Evolutionary conservation across 768 basidiomycete genomes (phyloP).

Genomic region (Dioszegia aurantiaca): DNA sequence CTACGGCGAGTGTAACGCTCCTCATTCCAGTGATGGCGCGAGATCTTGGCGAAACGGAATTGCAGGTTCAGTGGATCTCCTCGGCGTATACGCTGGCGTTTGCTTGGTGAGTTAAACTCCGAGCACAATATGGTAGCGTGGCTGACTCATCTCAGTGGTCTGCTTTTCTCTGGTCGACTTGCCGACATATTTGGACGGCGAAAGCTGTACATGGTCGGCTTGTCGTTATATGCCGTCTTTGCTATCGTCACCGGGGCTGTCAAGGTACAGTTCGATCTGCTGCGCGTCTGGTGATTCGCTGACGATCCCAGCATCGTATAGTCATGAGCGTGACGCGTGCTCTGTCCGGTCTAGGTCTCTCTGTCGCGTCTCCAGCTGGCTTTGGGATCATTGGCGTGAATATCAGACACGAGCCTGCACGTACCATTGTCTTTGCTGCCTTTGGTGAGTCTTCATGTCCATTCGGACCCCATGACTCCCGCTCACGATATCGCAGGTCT

Average conservation of each 20-base stretch:
- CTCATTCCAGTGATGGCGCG: constrained; percentile 20
- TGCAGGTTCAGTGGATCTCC: constrained; percentile 29
- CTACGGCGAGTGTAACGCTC: constrained; percentile 9
- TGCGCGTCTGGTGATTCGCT: constrained; percentile 9
- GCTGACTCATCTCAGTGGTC: constrained; percentile 18
- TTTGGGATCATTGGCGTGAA: constrained; percentile 30
- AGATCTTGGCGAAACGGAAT: constrained; percentile 19
- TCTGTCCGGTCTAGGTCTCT: constrained; percentile 29
- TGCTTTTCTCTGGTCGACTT: constrained; percentile 37
- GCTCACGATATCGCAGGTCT: constrained; percentile 51
- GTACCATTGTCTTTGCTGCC: constrained; percentile 74
- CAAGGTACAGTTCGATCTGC: neutral
- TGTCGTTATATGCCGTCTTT: constrained; percentile 59
- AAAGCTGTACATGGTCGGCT: constrained; percentile 64
- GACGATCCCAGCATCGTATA: constrained; percentile 17
- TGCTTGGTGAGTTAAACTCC: constrained; percentile 12
- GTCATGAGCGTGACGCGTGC: constrained; percentile 34
- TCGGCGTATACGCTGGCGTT: constrained; percentile 19
- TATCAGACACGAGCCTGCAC: constrained; percentile 50
- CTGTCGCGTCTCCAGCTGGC: constrained; percentile 28
- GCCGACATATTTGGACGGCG: constrained; percentile 64
- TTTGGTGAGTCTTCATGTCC: constrained; percentile 54
- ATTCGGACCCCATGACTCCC: neutral
- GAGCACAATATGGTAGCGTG: neutral
- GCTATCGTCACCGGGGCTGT: constrained; percentile 54